A percentile compares a stretch with the other conserved stretches of the same genome.
These are phyloP conservation scores for Kitagawia praeruptora DNA, from an alignment of 129 eudicot species.

Conservation along the genomic window DNA sequence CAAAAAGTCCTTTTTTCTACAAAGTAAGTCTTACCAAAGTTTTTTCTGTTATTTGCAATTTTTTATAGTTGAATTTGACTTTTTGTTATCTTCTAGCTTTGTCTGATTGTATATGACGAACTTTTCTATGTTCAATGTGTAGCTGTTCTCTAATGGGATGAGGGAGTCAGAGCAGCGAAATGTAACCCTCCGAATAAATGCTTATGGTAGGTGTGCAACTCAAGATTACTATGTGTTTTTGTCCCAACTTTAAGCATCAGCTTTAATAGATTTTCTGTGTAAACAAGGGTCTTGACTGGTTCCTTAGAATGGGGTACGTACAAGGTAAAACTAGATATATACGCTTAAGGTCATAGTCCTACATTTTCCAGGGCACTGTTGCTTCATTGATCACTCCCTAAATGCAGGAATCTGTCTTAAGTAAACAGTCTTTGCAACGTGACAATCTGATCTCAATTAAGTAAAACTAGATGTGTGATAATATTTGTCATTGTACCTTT, in stretches of 20 bases:
- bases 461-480: neutral
- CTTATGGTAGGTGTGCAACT: constrained; percentile 42
- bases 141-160: constrained; percentile 92
- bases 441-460: neutral
- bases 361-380: neutral
- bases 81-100: neutral
- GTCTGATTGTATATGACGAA: neutral
- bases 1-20: constrained; percentile 90
- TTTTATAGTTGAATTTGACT: neutral
- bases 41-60: neutral
- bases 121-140: constrained; percentile 4
- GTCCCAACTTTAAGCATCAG: neutral
- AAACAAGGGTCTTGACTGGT: neutral
- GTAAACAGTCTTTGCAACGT: neutral
- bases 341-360: neutral
- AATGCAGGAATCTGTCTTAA: neutral
- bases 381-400: neutral
- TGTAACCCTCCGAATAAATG: constrained; percentile 64
- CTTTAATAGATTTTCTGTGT: no score
- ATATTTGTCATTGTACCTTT: neutral
- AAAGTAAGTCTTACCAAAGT: constrained; percentile 33
- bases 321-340: neutral
- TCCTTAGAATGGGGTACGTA: neutral
- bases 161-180: constrained; percentile 84
- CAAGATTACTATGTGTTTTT: neutral